Base-by-base conservation (phyloP, 768 basidiomycete genomes). In the Podaxis carcinomalis region DNA sequence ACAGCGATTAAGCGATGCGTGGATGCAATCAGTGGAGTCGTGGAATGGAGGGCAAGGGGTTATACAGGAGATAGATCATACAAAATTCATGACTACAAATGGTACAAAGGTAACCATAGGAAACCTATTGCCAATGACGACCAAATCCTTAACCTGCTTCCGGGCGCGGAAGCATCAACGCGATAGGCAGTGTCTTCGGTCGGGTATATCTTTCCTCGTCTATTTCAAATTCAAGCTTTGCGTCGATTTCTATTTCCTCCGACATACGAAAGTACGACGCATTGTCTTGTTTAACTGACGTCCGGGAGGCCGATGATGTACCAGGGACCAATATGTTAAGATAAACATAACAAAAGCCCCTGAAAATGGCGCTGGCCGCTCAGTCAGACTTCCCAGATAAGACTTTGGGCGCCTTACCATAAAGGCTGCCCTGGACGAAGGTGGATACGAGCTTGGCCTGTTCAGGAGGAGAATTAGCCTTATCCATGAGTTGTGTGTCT, bases 321-420 rank as follows among this genome's bases (percentile, higher is more conserved):
- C 44, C 58, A 73, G 67, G 21, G 71, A 62, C 61, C 63, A 70
- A 42, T 66, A 65, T 0, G 70, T 69, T 49, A 72, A 51, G 36
- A 62, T 49, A 58, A 73, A 72, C 37, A 74, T 57, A 19, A 73
- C 66, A 19, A 61, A 40, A 51, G 68, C 62, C 21, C 71, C 70
- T 72, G 42, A 9, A 42, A 28, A 39, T 40, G 16, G 21, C 1
- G 32, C 16, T 21, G 16, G 13, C n/a, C 40, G 21, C 2, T 21
- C 1, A 42, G 42, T 23, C 35, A 39, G n/a, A 3, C 21, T 4
- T 49, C 16, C 9, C 27, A 2, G 2, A 23, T 14, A 37, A 27
- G n/a, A 40, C 10, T 9, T 19, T 14, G 7, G 36, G 1, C 11
- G 1, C 13, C 61, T 19, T 51, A 70, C 68, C 70, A 63, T 71